Evolutionary conservation across 2,329 filamentous ascomycete species (phyloP), one percentile per base, ranked within the genome.

Genomic region (Hypocrella siamensis): DNA sequence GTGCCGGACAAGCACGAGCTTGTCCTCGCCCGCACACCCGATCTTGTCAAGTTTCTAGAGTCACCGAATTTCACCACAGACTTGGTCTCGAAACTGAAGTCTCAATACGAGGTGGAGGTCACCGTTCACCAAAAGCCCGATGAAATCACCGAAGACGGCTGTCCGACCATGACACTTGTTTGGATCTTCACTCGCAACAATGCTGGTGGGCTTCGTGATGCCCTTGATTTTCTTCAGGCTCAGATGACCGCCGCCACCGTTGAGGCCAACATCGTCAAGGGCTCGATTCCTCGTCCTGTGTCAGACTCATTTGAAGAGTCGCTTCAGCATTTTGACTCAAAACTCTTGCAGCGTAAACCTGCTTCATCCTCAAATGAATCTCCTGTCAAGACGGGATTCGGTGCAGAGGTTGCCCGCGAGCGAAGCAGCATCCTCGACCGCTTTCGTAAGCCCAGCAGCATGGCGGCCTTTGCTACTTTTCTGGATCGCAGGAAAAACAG

Each of bases 251-350:
- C 82, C 28, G 79, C 85, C 29, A 81, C 82, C n/a, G 73, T 94
- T n/a, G 84, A 96, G 46, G 71, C 78, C 8, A 81, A 71, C 35
- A 77, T 85, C 26, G 76, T 96, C 47, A 92, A 92, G 54, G 90
- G 90, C 32, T 78, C 84, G n/a, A 90, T 96, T 41, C 85, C 88
- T 15, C 80, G 90, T n/a, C 90, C 90, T 40, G 94, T 96, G 61
- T 96, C 90, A 1, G 90, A 98, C 54, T 94, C 90, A 0, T 98
- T 98, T 42, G 90, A 98, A 52, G 88, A 98, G 46, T 93, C 88
- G 6, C 67, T 96, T 32, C 88, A 86, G 35, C 96, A 86, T 61
- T 98, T 98, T 49, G 83, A 94, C 51, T 94, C 88, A 3, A 96
- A 94, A 60, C 70, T 98, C 28, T 70, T 98, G 33, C 90, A 96